Evolutionary conservation across 2,329 filamentous ascomycete genomes (phyloP).

Genomic region (Mycosphaerella sp.): DNA sequence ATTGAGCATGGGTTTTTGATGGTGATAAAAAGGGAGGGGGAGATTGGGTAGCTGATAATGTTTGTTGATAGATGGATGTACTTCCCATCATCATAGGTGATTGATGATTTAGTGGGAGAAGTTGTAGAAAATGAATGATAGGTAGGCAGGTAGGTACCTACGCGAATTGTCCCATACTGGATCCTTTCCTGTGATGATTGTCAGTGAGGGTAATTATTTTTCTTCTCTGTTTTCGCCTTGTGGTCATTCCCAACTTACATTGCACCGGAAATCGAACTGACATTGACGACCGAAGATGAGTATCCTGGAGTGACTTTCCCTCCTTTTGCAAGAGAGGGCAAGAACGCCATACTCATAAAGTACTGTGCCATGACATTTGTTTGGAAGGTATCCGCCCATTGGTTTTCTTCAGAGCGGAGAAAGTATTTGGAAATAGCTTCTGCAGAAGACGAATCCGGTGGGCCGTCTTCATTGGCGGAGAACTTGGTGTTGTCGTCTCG

Average conservation of each 20-base stretch:
- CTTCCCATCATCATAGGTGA: no score
- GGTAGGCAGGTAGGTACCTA: no score
- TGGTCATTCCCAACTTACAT: constrained; percentile 27
- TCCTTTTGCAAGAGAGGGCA: constrained; percentile 50
- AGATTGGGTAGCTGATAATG: background rate
- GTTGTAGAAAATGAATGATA: no score
- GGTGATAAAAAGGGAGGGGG: background rate
- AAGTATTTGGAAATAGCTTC: constrained; percentile 48
- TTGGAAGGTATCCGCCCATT: constrained; percentile 47
- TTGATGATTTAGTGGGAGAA: no score
- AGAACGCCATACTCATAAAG: constrained; percentile 51
- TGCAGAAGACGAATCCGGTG: constrained; percentile 45
- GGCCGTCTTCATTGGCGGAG: constrained; percentile 34
- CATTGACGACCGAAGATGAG: constrained; percentile 49
- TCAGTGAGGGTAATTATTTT: no score
- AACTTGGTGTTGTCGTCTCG: constrained; percentile 49
- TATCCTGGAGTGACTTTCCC: constrained; percentile 43
- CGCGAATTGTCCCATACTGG: constrained; percentile 47
- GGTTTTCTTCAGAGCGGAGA: constrained; percentile 42
- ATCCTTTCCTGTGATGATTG: constrained; percentile 36
- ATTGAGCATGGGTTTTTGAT: no score
- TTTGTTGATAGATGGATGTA: no score
- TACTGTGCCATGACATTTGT: constrained; percentile 49
- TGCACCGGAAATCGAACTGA: constrained; percentile 47
- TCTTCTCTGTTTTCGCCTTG: background rate